Percentiles rank a stretch among this genome's conserved stretches.
These are phyloP conservation scores for Sphagnum magellanicum DNA, from an alignment of 228 moss, liverwort and hornwort genomes.

Conservation along the genomic window DNA sequence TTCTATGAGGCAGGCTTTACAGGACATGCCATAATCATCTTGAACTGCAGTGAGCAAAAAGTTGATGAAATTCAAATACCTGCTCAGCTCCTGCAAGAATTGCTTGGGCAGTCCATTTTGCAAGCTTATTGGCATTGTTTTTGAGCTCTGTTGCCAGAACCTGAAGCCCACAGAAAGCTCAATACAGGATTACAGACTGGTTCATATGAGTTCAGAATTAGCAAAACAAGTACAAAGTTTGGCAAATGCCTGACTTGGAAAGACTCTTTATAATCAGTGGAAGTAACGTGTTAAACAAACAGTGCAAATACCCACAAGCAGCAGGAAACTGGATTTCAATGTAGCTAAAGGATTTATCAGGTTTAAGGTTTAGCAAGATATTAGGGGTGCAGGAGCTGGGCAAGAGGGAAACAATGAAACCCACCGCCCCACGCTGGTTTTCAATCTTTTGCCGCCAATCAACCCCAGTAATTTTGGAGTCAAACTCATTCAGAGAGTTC, in stretches of 20 bases:
- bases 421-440: slow-evolving; percentile 94
- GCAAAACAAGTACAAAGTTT: no score
- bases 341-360: no score
- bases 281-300: no score
- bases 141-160: slow-evolving; percentile 94
- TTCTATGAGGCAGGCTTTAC: no score
- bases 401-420: slow-evolving; percentile 5
- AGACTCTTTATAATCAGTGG: no score
- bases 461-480: slow-evolving; percentile 95
- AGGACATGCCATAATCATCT: no score
- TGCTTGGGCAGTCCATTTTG: slow-evolving; percentile 99
- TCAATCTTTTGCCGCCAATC: slow-evolving; percentile 99
- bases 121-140: slow-evolving; percentile 97
- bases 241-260: no score
- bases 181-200: background rate
- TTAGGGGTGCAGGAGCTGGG: no score
- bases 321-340: no score
- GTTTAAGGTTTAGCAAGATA: no score
- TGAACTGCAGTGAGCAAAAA: no score
- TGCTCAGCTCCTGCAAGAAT: slow-evolving; percentile 96
- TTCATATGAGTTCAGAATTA: background rate
- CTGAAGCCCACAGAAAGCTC: slow-evolving; percentile 22
- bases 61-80: slow-evolving; percentile 19
- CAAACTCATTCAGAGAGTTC: slow-evolving; percentile 94
- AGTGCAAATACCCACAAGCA: no score